Percentiles rank a stretch among this genome's conserved stretches.
Evolutionary conservation across 768 basidiomycete species (phyloP).

Genomic region (Agaricus blazei): DNA sequence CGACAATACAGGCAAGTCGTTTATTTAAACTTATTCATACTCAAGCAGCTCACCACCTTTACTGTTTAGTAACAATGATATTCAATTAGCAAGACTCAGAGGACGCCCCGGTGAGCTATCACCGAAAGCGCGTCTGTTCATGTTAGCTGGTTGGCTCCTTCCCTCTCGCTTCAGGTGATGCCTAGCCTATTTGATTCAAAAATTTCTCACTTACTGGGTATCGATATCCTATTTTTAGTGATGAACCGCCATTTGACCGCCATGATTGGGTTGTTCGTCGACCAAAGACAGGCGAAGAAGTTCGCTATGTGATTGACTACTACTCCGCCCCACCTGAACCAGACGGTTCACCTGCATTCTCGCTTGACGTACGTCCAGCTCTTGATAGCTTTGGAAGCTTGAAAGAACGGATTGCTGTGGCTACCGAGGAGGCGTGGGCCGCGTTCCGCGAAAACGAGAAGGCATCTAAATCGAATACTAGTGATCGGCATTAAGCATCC

Average conservation of each 20-base stretch:
- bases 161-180: constrained; percentile 88
- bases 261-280: constrained; percentile 97
- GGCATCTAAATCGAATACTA: neutral
- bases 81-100: constrained; percentile 78
- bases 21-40: neutral
- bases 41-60: neutral
- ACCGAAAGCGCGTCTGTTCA: constrained; percentile 86
- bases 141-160: constrained; percentile 84
- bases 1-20: constrained; percentile 51
- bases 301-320: constrained; percentile 98
- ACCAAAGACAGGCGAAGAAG: constrained; percentile 70
- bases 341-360: constrained; percentile 93
- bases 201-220: neutral
- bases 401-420: constrained; percentile 64
- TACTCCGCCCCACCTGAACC: constrained; percentile 88
- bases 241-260: constrained; percentile 92
- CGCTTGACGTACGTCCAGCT: constrained; percentile 92
- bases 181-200: neutral
- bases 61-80: constrained; percentile 50
- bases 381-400: constrained; percentile 79
- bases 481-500: neutral
- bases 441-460: constrained; percentile 29
- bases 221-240: constrained; percentile 37
- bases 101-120: constrained; percentile 91
- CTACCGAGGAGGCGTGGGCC: constrained; percentile 67